These are phyloP conservation scores for Fusarium sp. DNA, from an alignment of 2,329 filamentous ascomycete species.

Conservation along the genomic window DNA sequence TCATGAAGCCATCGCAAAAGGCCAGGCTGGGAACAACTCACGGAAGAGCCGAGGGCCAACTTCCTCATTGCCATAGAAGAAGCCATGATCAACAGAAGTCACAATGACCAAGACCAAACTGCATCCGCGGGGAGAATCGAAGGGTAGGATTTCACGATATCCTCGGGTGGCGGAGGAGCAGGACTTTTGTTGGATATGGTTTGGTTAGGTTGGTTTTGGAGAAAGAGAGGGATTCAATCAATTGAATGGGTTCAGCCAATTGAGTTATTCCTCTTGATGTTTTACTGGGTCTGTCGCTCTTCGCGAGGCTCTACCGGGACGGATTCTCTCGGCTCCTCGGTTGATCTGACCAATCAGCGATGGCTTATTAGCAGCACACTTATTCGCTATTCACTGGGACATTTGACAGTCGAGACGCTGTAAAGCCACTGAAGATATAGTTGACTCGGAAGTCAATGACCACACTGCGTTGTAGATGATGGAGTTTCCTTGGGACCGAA, in stretches of 20 bases:
- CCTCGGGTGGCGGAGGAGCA: conserved; percentile 43
- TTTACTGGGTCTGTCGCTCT: conserved; percentile 40
- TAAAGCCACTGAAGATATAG: conserved; percentile 34
- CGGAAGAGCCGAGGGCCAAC: conserved; percentile 66
- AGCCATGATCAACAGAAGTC: conserved; percentile 60
- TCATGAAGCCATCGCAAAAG: conserved; percentile 31
- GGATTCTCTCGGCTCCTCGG: conserved; percentile 51
- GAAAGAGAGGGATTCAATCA: conserved; percentile 18
- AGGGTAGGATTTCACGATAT: conserved; percentile 36
- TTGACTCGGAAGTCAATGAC: conserved; percentile 24
- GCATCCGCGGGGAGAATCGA: conserved; percentile 49
- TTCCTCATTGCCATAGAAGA: conserved; percentile 74
- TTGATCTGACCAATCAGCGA: conserved; percentile 50
- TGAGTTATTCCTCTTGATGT: conserved; percentile 41
- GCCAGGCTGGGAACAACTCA: conserved; percentile 54
- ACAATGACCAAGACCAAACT: conserved; percentile 45
- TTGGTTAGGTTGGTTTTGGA: conserved; percentile 19
- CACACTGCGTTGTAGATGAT: neutral
- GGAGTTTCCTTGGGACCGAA: conserved; percentile 12
- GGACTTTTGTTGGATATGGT: conserved; percentile 41
- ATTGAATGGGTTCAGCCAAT: conserved; percentile 37
- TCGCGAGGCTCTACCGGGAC: conserved; percentile 45
- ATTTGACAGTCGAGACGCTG: conserved; percentile 11
- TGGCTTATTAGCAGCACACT: conserved; percentile 44
- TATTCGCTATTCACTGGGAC: conserved; percentile 20